Evolutionary conservation across 768 basidiomycete species (phyloP).

Genomic region (Hirschioporus abietinus): DNA sequence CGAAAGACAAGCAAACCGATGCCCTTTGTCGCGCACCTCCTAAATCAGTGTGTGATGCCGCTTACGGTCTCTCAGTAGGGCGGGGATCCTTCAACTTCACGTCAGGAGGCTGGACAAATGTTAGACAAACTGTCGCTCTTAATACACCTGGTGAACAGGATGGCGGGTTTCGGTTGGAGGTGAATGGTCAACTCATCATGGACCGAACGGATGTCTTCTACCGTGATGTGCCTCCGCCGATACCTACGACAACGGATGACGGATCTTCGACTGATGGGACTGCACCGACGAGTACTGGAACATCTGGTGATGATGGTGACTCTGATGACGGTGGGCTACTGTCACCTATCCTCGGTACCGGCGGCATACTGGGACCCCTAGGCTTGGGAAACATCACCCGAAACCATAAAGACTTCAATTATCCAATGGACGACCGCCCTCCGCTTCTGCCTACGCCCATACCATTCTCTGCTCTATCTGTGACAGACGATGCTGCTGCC

Average conservation of each 20-base stretch:
- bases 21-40: slow-evolving; percentile 52
- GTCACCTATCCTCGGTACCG: slow-evolving; percentile 5
- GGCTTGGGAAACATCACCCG: slow-evolving; percentile 8
- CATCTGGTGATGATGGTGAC: neutral
- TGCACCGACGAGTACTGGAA: slow-evolving; percentile 3
- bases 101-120: slow-evolving; percentile 62
- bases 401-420: neutral
- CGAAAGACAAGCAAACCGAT: slow-evolving; percentile 60
- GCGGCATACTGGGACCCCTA: neutral
- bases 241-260: slow-evolving; percentile 6
- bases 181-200: slow-evolving; percentile 55
- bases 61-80: slow-evolving; percentile 71
- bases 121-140: slow-evolving; percentile 62
- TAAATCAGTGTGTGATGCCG: slow-evolving; percentile 54
- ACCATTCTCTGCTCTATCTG: neutral
- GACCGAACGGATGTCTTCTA: slow-evolving; percentile 56
- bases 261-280: slow-evolving; percentile 3
- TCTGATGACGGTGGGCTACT: neutral
- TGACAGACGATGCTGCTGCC: slow-evolving; percentile 2
- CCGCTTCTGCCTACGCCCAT: neutral
- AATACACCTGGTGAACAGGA: slow-evolving; percentile 72
- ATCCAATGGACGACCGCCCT: neutral
- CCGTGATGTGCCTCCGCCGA: slow-evolving; percentile 33
- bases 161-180: slow-evolving; percentile 57
- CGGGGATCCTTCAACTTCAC: slow-evolving; percentile 64